Evolutionary conservation across 2,329 filamentous ascomycete genomes (phyloP).

Genomic region (Bipolaris bicolor): DNA sequence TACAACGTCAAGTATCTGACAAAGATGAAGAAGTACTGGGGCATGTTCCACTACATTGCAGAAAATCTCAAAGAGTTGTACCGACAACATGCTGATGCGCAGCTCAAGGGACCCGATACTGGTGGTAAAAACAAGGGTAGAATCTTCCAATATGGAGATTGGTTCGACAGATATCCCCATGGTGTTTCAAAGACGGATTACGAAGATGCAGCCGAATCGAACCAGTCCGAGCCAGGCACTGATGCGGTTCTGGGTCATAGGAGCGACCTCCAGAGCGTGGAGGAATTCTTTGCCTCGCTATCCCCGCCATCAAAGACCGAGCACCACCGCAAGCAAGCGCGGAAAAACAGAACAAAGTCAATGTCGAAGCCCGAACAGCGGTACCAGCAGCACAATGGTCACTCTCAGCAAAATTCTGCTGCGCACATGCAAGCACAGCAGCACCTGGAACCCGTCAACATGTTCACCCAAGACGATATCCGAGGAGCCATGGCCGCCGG

Average conservation of each 20-base stretch:
- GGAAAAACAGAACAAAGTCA: slow-evolving; percentile 48
- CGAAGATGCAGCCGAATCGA: slow-evolving; percentile 71
- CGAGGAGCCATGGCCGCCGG: slow-evolving; percentile 33
- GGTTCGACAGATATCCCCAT: slow-evolving; percentile 94
- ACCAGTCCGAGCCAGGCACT: slow-evolving; percentile 78
- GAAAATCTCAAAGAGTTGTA: slow-evolving; percentile 92
- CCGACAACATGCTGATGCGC: slow-evolving; percentile 81
- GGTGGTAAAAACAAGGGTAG: slow-evolving; percentile 49
- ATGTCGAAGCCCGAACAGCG: slow-evolving; percentile 38
- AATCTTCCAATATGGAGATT: slow-evolving; percentile 95
- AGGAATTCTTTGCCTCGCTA: slow-evolving; percentile 88
- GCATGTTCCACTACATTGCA: slow-evolving; percentile 96
- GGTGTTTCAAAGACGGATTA: slow-evolving; percentile 86
- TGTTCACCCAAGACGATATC: slow-evolving; percentile 40
- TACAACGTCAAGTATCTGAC: slow-evolving; percentile 89
- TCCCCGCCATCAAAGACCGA: slow-evolving; percentile 64
- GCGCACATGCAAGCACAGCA: slow-evolving; percentile 39
- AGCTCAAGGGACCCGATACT: slow-evolving; percentile 66
- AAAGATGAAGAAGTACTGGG: slow-evolving; percentile 98
- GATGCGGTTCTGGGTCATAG: slow-evolving; percentile 90
- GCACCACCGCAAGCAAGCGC: slow-evolving; percentile 59
- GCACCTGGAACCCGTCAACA: slow-evolving; percentile 37
- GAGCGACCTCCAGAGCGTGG: slow-evolving; percentile 87
- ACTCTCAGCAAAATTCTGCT: slow-evolving; percentile 32
- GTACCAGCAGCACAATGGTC: slow-evolving; percentile 27